These are phyloP conservation scores for Rhodotorula taiwanensis DNA, from an alignment of 768 basidiomycete species.

Conservation along the genomic window DNA sequence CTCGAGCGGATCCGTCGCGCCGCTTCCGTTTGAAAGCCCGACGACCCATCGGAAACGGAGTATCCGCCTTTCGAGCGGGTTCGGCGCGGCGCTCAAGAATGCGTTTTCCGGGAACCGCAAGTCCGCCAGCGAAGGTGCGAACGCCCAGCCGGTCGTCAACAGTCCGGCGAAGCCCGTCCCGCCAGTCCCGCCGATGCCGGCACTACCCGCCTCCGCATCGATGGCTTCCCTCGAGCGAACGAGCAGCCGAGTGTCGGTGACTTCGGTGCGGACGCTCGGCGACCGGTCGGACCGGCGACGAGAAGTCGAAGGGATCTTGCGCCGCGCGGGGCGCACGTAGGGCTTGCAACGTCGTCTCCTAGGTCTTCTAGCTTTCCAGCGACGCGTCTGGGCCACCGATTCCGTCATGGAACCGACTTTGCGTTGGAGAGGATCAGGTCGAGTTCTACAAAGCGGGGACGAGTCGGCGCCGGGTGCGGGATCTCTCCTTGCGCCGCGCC, in stretches of 20 bases:
- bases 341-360: too few relatives aligned
- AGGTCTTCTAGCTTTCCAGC: too few relatives aligned
- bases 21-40: background rate
- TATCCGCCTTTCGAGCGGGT: constrained; percentile 8
- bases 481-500: too few relatives aligned
- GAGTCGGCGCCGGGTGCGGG: too few relatives aligned
- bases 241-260: background rate
- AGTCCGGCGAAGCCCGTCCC: background rate
- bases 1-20: background rate
- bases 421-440: background rate
- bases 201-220: too few relatives aligned
- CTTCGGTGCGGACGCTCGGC: background rate
- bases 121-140: too few relatives aligned
- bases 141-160: too few relatives aligned
- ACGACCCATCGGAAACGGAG: background rate
- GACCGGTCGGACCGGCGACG: constrained; percentile 2
- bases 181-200: background rate
- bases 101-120: constrained; percentile 1
- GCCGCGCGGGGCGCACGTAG: background rate
- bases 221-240: background rate
- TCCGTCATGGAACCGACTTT: background rate
- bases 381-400: too few relatives aligned
- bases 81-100: constrained; percentile 24
- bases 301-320: constrained; percentile 25
- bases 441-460: background rate